Percentiles rank a stretch among this genome's conserved stretches.
Evolutionary conservation across 1,139 yeast genomes (phyloP).

Genomic region (Pichia sp.): DNA sequence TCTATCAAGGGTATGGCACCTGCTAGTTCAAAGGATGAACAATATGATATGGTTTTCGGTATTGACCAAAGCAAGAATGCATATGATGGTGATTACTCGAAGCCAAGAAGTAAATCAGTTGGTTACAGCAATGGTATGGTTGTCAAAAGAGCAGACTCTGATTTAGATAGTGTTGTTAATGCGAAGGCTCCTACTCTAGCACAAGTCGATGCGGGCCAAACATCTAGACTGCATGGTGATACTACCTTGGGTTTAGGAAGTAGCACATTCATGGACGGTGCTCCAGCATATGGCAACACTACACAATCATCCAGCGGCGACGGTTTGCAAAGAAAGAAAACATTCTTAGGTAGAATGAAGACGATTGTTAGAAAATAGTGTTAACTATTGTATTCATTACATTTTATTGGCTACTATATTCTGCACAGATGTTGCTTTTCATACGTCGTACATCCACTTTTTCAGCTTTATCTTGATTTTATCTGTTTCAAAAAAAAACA

Average conservation of each 20-base stretch:
- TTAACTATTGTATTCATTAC: not conserved
- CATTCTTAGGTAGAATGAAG: conserved; percentile 82
- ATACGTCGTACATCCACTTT: not conserved
- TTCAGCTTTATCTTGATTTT: not conserved
- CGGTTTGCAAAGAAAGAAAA: conserved; percentile 64
- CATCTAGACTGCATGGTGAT: conserved; percentile 75
- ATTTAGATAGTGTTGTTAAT: conserved; percentile 24
- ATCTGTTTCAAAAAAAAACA: not conserved
- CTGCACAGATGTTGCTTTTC: not conserved
- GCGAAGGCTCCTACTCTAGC: conserved; percentile 52
- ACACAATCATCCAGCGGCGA: conserved; percentile 35
- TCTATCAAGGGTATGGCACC: conserved; percentile 66
- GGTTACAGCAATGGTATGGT: conserved; percentile 32
- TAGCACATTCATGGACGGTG: conserved; percentile 92
- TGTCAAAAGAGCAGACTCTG: conserved; percentile 28
- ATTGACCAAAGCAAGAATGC: conserved; percentile 26
- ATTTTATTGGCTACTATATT: too few relatives aligned
- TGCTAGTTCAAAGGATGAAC: conserved; percentile 45
- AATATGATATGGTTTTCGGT: conserved; percentile 65
- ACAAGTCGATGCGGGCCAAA: conserved; percentile 66
- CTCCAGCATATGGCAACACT: conserved; percentile 70
- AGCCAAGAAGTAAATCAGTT: conserved; percentile 11
- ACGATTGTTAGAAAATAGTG: conserved; percentile 46
- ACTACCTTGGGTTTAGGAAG: conserved; percentile 88
- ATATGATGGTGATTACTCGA: conserved; percentile 1